phyloP scores from a whole-genome alignment of 2,329 filamentous ascomycete species.

The Albifimbria verrucaria region DNA sequence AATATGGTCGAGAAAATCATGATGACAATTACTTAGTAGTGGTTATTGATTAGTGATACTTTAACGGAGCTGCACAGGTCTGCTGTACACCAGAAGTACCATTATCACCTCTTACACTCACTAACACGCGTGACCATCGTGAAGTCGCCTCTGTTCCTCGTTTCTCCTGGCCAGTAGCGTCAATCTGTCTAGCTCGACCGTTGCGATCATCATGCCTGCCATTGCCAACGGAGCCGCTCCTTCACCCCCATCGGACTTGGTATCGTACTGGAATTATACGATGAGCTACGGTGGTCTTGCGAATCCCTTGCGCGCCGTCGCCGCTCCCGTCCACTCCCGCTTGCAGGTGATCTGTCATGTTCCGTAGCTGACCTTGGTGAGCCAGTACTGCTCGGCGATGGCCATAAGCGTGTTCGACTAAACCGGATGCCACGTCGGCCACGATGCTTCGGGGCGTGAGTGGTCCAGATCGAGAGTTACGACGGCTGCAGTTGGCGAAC shows the following conservation, averaged over 20 bases:
- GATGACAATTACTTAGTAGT: no score
- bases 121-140: no score
- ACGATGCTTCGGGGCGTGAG: constrained; percentile 19
- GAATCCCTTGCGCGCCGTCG: constrained; percentile 27
- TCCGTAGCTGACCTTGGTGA: constrained; percentile 11
- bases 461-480: constrained; percentile 19
- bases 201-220: constrained; percentile 24
- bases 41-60: no score
- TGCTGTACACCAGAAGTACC: no score
- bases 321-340: constrained; percentile 23
- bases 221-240: constrained; percentile 20
- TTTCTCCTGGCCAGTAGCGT: constrained; percentile 20
- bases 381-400: constrained; percentile 15
- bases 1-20: no score
- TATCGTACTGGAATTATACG: constrained; percentile 13
- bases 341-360: constrained; percentile 6
- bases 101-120: no score
- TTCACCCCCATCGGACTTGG: constrained; percentile 16
- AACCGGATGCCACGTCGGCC: constrained; percentile 18
- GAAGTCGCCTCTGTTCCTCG: constrained; percentile 5
- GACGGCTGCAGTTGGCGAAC: constrained; percentile 9
- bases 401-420: constrained; percentile 20
- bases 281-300: constrained; percentile 18
- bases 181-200: constrained; percentile 28
- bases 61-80: no score